Base-by-base conservation (phyloP, 2,329 filamentous ascomycete genomes). In the Cordyceps pruinosa region DNA sequence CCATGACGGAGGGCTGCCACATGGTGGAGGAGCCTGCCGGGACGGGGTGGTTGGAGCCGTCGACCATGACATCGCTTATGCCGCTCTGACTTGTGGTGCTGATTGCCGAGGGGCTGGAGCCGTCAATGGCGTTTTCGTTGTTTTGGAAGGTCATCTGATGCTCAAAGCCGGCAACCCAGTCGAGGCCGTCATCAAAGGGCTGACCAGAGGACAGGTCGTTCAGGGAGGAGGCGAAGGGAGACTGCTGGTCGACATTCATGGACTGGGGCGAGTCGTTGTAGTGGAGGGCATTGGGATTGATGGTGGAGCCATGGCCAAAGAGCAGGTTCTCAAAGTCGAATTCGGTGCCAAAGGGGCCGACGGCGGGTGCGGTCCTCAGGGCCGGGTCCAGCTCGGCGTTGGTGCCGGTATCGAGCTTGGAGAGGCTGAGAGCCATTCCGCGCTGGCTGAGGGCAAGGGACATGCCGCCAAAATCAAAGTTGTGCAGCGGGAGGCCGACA, bases 61-160 rank as follows among this genome's bases (percentile, higher is more conserved):
- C 91, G 58, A 94, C 78, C 87, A 96, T 91, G 59, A 91, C 85
- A 69, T 97, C 94, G 72, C 90, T 95, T 70, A 92, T 89, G 51
- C 87, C 89, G 69, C 89, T 93, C 68, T 95, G 92, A 72, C 92
- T 97, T 59, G 89, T 90, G 44, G 90, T 96, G 75, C 93, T 97
- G 70, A 97, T 93, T 47, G 91, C 91, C 9, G 94, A 97, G 17
- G 94, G 94, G 15, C 94, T 97, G 12, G 94, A 97, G 59, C 89
- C 91, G 66, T 96, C 93, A 55, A 97, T 83, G 28, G 89, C 90
- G 62, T 86, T 87, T 64, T 96, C 91, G 66, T 87, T 88, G 56
- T 77, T 75, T 64, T 79, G 80, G 69, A 90, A 85, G 8, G 82
- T 82, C 78, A 93, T 83, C 46, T 88, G 84, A 66, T 87, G 84